A percentile compares a stretch with the other conserved stretches of the same genome.
These are phyloP conservation scores for Conidiobolus coronatus DNA, from an alignment of 371 early-diverging fungal species.

Conservation along the genomic window DNA sequence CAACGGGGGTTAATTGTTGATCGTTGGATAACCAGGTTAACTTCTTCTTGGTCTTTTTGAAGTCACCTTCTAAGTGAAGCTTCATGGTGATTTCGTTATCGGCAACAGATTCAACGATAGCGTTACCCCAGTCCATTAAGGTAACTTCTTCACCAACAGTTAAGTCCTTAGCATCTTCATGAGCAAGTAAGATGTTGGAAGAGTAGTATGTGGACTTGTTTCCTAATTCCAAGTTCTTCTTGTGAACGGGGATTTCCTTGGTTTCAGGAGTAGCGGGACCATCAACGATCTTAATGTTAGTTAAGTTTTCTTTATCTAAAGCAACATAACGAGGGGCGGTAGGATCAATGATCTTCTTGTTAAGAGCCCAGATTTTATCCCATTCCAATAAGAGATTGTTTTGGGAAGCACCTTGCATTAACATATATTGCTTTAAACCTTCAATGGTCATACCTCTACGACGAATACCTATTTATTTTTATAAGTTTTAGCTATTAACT, in stretches of 20 bases:
- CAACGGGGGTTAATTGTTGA: constrained; percentile 27
- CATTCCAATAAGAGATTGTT: constrained; percentile 86
- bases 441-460: constrained; percentile 98
- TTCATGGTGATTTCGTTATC: constrained; percentile 27
- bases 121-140: constrained; percentile 99
- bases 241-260: constrained; percentile 66
- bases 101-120: constrained; percentile 27
- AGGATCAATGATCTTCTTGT: constrained; percentile 96
- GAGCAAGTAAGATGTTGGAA: constrained; percentile 58
- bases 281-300: constrained; percentile 35
- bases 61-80: constrained; percentile 86
- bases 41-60: constrained; percentile 98
- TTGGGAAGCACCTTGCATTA: constrained; percentile 98
- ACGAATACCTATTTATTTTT: constrained; percentile 51
- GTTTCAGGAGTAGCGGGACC: constrained; percentile 24
- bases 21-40: constrained; percentile 86
- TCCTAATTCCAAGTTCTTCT: constrained; percentile 90
- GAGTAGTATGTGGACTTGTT: constrained; percentile 66
- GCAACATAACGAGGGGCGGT: constrained; percentile 83
- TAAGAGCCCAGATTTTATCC: constrained; percentile 99
- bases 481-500: background rate
- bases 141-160: constrained; percentile 86
- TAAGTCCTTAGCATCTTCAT: constrained; percentile 71
- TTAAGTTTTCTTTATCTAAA: constrained; percentile 34
- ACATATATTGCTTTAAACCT: constrained; percentile 91